Evolutionary conservation across 139 green algal species (phyloP), one percentile per base, ranked within the genome.

Genomic region (Astrephomene gubernaculifera): DNA sequence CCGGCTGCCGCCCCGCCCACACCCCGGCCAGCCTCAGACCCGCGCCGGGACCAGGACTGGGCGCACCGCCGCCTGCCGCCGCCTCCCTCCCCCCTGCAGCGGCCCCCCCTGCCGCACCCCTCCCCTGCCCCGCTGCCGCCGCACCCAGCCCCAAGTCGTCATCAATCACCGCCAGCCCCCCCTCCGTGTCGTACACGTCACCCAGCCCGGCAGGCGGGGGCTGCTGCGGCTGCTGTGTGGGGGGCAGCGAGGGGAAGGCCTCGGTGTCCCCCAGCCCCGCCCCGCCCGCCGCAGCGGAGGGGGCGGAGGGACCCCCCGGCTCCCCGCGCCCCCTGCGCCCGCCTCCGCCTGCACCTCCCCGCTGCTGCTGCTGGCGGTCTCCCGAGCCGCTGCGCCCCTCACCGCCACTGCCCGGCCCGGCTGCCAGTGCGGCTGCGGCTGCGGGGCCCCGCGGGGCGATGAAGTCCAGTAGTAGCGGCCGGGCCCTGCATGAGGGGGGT

Each of bases 81-180:
- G 43, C 76, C 39, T 4, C n/a, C n/a, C n/a, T n/a, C n/a, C n/a
- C n/a, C n/a, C n/a, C 54, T 31, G 41, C 19, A 6, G 14, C 45
- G 5, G 31, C 71, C 36, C 19, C 45, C 21, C 7, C 31, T 6
- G 31, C 31, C 14, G 38, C 5, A 27, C 8, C 19, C 17, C 71
- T 53, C 27, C 19, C 19, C 31, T 24, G 41, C 6, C n/a, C 60
- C 41, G n/a, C 19, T 5, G 41, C 41, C 43, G 25, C 25, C 29
- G 10, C 27, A 2, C 74, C 79, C 76, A 79, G 39, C 10, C 89
- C 89, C 10, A 92, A 35, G 57, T 95, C 92, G 64, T 96, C 94
- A 87, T 96, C 94, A 41, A 95, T 93, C 22, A 96, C 85, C 3
- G 29, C 36, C 69, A 94, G 79, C 2, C 92, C 91, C 4, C 92